Percentiles rank a stretch among this genome's conserved stretches.
phyloP scores from a whole-genome alignment of 257 asterid genomes.

The Rubia yunnanensis region DNA sequence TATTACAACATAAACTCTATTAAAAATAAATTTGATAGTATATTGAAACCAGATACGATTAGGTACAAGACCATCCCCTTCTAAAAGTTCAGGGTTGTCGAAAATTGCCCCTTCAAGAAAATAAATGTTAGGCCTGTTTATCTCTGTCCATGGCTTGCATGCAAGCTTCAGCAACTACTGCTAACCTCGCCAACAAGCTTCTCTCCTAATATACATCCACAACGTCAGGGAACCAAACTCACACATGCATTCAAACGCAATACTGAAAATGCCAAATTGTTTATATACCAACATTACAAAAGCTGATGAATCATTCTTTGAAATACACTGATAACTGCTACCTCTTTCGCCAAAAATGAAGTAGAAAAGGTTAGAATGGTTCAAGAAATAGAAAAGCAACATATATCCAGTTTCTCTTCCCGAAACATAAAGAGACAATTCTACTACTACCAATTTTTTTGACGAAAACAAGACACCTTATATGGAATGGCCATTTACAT shows the following conservation, averaged over 20 bases:
- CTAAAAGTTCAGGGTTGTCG: too few species aligned
- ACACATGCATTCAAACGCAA: too few species aligned
- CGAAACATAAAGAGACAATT: background rate
- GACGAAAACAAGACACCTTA: background rate
- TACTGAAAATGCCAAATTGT: background rate
- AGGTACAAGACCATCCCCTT: too few species aligned
- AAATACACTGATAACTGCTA: too few species aligned
- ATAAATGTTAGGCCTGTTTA: too few species aligned
- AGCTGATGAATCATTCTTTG: conserved; percentile 50
- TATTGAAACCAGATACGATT: too few species aligned
- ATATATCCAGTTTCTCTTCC: background rate
- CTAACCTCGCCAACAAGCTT: conserved; percentile 91
- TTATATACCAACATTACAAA: background rate
- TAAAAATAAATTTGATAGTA: too few species aligned
- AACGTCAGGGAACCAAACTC: background rate
- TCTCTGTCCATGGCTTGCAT: conserved; percentile 79
- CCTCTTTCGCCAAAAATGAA: too few species aligned
- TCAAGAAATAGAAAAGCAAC: background rate
- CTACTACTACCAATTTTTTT: background rate
- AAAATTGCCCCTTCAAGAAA: too few species aligned
- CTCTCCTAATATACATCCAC: conserved; percentile 47
- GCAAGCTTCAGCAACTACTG: conserved; percentile 95
- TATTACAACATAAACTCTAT: too few species aligned
- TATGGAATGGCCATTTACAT: background rate
- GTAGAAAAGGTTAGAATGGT: conserved; percentile 6